These are phyloP conservation scores for Hypoxylon sp. DNA, from an alignment of 2,329 filamentous ascomycete genomes.

Conservation along the genomic window DNA sequence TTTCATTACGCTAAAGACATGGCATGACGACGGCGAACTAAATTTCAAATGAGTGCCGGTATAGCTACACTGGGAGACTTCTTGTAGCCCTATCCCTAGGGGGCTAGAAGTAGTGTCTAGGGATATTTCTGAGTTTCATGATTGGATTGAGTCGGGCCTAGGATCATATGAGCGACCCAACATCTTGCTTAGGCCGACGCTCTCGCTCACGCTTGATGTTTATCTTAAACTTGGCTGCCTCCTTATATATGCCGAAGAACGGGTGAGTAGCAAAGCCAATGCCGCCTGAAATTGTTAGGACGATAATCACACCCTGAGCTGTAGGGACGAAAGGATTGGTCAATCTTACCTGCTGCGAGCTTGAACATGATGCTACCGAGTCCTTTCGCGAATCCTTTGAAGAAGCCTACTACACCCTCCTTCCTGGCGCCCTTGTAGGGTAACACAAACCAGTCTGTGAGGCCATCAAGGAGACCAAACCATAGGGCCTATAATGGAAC, in stretches of 20 bases:
- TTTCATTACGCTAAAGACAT: not conserved
- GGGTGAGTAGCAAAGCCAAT: conserved; percentile 37
- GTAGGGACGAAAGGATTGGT: not conserved
- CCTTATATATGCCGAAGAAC: conserved; percentile 46
- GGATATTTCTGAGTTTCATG: not conserved
- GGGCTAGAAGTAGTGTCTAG: not conserved
- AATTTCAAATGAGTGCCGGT: not conserved
- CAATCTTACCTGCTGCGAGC: conserved; percentile 34
- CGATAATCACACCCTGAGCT: not conserved
- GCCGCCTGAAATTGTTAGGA: conserved; percentile 36
- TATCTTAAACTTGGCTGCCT: conserved; percentile 42
- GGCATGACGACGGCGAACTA: not conserved
- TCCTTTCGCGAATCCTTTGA: conserved; percentile 39
- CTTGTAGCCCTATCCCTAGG: not conserved
- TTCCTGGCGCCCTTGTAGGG: conserved; percentile 40
- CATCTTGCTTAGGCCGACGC: conserved; percentile 21
- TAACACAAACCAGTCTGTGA: conserved; percentile 42
- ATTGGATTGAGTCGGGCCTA: not conserved
- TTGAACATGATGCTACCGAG: conserved; percentile 39
- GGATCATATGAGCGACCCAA: conserved; percentile 36
- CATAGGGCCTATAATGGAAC: conserved; percentile 23
- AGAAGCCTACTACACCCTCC: conserved; percentile 38
- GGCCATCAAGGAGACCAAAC: conserved; percentile 37
- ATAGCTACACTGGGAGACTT: not conserved
- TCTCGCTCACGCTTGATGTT: conserved; percentile 37